Base-by-base conservation (phyloP, 352 stramenopile species). In the Halophytophthora polymorphica region DNA sequence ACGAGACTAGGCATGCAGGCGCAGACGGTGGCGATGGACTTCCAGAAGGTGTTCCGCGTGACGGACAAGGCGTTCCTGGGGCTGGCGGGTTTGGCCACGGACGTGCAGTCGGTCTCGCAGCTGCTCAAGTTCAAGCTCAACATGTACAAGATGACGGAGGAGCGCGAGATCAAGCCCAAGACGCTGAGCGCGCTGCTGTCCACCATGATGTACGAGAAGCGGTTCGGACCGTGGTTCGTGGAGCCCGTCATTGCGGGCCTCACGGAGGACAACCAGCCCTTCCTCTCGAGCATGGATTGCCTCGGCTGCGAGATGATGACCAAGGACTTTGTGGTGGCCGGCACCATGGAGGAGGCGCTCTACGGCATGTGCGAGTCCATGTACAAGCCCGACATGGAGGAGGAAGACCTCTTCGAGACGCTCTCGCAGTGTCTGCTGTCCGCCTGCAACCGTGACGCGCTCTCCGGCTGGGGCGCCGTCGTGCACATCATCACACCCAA, bases 291-390 rank as follows among this genome's bases (percentile, higher is more conserved):
- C 55, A 99, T 98, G 95, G 97, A 99, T 74, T 87, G 98, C 31
- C 96, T 99, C 59, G 97, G 97, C 28, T 98, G 96, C 23, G 83
- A 96, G 34, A 93, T 98, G 45, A 88, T 93, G 53, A 94, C 95
- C 6, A 90, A 98, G 55, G 96, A 99, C 69, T 99, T 99, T 84
- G 96, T 99, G 23, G 97, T 99, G 33, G 86, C 83, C 6, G 97
- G 97, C 49, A 99, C 96, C 19, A 98, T 97, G 82, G 96, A 97
- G 43, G 91, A 96, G 45, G 98, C 98, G 66, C 83, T 99, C 50
- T 98, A 98, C 66, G 97, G 97, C 62, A 99, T 98, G 91, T 99
- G 96, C 65, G 97, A 99, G 69, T 97, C 95, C 54, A 78, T 99
- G 37, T 99, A 97, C 72, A 93, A 96, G 66, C 96, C 96, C 33